A percentile compares a stretch with the other conserved stretches of the same genome.
Conservation (phyloP, 768 basidiomycete genomes). For the Macrocybe gigantea region DNA sequence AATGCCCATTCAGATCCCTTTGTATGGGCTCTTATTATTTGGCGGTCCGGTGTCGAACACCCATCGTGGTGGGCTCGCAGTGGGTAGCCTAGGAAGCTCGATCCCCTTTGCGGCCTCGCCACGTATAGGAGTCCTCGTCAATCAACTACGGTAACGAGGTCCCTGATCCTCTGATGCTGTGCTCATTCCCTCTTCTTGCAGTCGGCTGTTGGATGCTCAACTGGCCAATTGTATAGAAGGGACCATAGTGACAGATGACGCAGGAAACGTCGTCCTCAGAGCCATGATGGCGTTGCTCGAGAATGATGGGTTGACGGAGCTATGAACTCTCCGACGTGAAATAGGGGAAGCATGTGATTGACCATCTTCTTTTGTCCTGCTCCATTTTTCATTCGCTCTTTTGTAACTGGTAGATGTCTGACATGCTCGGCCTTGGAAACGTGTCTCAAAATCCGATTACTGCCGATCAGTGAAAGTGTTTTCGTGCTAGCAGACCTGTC, state of each 20-base stretch:
- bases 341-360: too few species aligned
- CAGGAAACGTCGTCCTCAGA: slow-evolving; percentile 46
- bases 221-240: slow-evolving; percentile 57
- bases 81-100: slow-evolving; percentile 44
- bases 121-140: slow-evolving; percentile 86
- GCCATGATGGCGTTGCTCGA: slow-evolving; percentile 27
- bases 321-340: neutral
- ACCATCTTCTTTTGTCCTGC: too few species aligned
- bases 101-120: slow-evolving; percentile 78
- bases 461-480: neutral
- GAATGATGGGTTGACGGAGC: slow-evolving; percentile 14
- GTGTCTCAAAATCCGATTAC: neutral
- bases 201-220: slow-evolving; percentile 66
- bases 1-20: slow-evolving; percentile 52
- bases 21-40: slow-evolving; percentile 82
- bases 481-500: neutral
- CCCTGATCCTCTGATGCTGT: neutral
- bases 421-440: too few species aligned
- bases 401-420: too few species aligned
- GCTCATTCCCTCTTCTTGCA: slow-evolving; percentile 15
- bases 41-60: slow-evolving; percentile 77
- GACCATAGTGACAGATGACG: slow-evolving; percentile 35
- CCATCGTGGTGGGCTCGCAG: slow-evolving; percentile 69
- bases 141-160: slow-evolving; percentile 64
- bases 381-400: too few species aligned